Evolutionary conservation across 2,329 filamentous ascomycete species (phyloP), one percentile per base, ranked within the genome.

Genomic region (Diaporthe citri): DNA sequence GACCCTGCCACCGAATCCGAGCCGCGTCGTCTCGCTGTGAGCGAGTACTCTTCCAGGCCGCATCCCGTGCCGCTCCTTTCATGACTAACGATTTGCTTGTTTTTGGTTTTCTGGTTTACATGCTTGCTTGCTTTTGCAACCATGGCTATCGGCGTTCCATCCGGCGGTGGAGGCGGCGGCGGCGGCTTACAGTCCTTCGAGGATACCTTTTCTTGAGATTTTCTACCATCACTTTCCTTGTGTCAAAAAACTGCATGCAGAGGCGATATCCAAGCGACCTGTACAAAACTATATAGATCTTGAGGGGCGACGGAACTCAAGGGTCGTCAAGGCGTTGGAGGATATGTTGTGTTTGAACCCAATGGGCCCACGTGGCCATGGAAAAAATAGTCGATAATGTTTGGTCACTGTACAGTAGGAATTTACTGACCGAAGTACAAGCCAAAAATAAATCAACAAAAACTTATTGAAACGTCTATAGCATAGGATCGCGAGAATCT

Each of bases 1-100:
- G 46, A 86, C 86, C 75, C 81, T 77, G 76, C 80, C 80, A 22
- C 77, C 80, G 13, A 79, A 81, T 52, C 81, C 77, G 22, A 78
- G 80, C 64, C 84, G 86, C 55, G 81, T 86, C 70, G 81, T 86
- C 46, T 88, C 87, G 39, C 82, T 88, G 84, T 88, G 56, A 76
- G 52, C 22, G 57, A 31, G 7, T 41, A 12, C 51, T 17, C 28
- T 28, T 17, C 10, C 43, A 28, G 62, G 72, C 56, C 57, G 36
- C 36, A 55, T 20, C 43, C 51, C 71, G n/a, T 72, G 77, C 76
- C 39, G 55, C 55, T 70, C 55, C 70, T 76, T 74, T 55, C 22
- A 73, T 46, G 72, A 74, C 71, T 76, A 56, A 78, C 70, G 64
- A 71, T 77, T 78, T 78, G 59, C 28, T 76, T 73, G 52, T 34